Base-by-base conservation (phyloP, 176 grass and related monocot genomes). In the Raddia distichophylla region DNA sequence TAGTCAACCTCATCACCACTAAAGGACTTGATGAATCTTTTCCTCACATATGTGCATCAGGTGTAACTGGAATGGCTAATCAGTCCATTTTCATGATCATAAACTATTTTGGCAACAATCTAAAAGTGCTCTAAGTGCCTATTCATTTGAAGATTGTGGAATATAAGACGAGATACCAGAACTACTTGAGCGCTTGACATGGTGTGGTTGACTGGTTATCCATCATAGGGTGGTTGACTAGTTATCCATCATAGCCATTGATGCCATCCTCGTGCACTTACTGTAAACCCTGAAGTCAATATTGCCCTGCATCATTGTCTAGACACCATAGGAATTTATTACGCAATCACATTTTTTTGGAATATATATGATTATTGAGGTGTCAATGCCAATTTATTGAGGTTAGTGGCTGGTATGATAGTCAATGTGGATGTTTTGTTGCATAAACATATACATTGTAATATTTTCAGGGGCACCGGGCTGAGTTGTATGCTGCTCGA, bases 401-500 rank as follows among this genome's bases (percentile, higher is more conserved):
- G 73, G 58, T 64, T 72, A 56, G 35, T 72, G 32, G 43, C 44
- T 52, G 67, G 46, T 61, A 40, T 0, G 10, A 17, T 81, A 65
- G 43, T 63, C 53, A 69, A 35, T 53, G 37, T 40, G 40, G 55
- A 51, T 32, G 53, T 75, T 7, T 69, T 55, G 43, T 76, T 5
- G 32, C 46, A 79, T 44, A 82, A 74, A 74, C 53, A 77, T 67
- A 86, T 18, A 80, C 59, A 65, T 54, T 45, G 74, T 22, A 82
- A 0, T 77, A 68, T 69, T 59, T 85, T 56, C 81, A 98, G 95
- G 95, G 95, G 77, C 95, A 98, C 76, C 86, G 95, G 80, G 95
- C 95, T 83, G 95, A 98, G 79, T 73, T 98, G 66, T 98, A 95
- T 87, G 92, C 95, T 78, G 90, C 95, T 90, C 83, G 95, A 89